Conservation (phyloP, 768 basidiomycete species). For the Xerocomus spinulosus region DNA sequence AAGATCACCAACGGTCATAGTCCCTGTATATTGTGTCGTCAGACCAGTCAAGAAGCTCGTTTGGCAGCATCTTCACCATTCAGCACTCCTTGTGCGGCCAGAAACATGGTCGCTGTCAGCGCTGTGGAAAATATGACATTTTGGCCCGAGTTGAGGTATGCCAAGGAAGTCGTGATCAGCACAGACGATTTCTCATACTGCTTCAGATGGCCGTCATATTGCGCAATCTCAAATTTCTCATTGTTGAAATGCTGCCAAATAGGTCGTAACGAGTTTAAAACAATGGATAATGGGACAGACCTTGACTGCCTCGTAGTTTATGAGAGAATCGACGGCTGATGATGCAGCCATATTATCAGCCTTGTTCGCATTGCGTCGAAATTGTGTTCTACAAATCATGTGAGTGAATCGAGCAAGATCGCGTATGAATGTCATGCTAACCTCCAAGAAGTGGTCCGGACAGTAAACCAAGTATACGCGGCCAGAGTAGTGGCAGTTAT, state of each 20-base stretch:
- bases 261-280: background rate
- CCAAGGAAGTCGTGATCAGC: conserved; percentile 92
- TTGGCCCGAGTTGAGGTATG: conserved; percentile 93
- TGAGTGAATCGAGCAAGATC: background rate
- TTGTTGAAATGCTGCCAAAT: conserved; percentile 88
- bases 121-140: conserved; percentile 95
- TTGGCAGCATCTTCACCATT: conserved; percentile 50
- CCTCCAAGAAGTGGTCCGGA: conserved; percentile 96
- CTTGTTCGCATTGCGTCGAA: conserved; percentile 90
- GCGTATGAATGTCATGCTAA: conserved; percentile 28
- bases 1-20: conserved; percentile 97
- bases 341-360: conserved; percentile 97
- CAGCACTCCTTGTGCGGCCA: conserved; percentile 91
- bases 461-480: conserved; percentile 95
- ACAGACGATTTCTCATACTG: conserved; percentile 89
- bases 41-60: background rate
- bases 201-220: conserved; percentile 86
- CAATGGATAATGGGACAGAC: conserved; percentile 36
- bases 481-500: conserved; percentile 82
- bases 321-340: conserved; percentile 88
- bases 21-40: conserved; percentile 47
- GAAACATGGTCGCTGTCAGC: conserved; percentile 90
- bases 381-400: conserved; percentile 61
- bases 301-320: conserved; percentile 99
- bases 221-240: conserved; percentile 83